Evolutionary conservation across 495 filamentous ascomycete species (phyloP), one percentile per base, ranked within the genome.

Genomic region (Tuber melanosporum): DNA sequence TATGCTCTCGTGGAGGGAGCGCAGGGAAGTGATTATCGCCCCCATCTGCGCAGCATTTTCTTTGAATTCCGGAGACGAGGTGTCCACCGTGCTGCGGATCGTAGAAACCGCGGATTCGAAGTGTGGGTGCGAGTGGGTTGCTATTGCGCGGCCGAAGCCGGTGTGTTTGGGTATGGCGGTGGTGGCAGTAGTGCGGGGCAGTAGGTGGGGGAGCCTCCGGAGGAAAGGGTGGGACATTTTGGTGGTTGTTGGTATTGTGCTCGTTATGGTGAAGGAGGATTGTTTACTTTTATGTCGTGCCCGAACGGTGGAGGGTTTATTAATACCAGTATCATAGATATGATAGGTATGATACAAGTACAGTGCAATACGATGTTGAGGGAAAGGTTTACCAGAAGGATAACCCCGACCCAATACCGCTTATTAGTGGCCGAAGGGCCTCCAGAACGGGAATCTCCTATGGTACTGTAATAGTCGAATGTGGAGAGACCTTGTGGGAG

Each of bases 21-120:
- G 88, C 83, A 98, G 87, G 1, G 86, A 86, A 57, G 87, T 84
- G 77, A 91, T 89, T 49, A 94, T 87, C 79, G 92, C 89, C 72
- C 87, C 86, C 93, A 97, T 96, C 74, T 93, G 90, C 73, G 86
- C 83, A 80, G 88, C 89, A 87, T 99, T 98, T 78, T 97, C 92
- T 77, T 87, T 88, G 87, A 92, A 98, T 74, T 94, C 92, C 32
- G 89, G 84, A 9, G 92, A 93, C 9, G 89, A 88, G 0, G 91
- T 88, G 83, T 98, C 95, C 62, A 98, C 88, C 69, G 88, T 86
- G 26, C 90, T 92, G 75, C 89, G 91, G 69, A 99, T 85, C 46
- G 91, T 86, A 5, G 95, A 98, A 74, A 98, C 90, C 36, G 93
- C 90, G 42, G 72, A 74, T 46, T 87, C 87, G 77, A 88, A 87